phyloP scores from a whole-genome alignment of 176 grass and related monocot genomes.

The Avena insularis region DNA sequence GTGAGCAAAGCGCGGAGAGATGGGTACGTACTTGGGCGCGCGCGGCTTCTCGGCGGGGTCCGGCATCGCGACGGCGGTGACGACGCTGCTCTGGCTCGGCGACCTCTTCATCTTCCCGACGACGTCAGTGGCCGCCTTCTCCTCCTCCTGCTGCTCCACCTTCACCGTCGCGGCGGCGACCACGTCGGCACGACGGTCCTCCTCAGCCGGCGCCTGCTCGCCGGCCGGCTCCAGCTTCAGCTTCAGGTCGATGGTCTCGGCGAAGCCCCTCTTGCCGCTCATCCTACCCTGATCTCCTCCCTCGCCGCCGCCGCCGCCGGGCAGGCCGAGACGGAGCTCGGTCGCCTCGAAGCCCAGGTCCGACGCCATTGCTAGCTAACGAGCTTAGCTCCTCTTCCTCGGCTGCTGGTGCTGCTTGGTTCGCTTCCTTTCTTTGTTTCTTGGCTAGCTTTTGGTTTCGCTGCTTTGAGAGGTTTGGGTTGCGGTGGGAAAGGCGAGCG shows the following conservation, averaged over 20 bases:
- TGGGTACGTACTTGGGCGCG: constrained; percentile 73
- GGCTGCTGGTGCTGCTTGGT: no score
- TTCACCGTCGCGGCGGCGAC: not conserved
- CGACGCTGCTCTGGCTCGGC: constrained; percentile 62
- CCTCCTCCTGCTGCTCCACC: not conserved
- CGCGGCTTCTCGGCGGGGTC: constrained; percentile 84
- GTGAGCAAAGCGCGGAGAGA: not conserved
- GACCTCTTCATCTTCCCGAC: constrained; percentile 55
- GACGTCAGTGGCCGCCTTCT: not conserved
- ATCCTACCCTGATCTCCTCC: constrained; percentile 45
- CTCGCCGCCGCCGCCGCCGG: constrained; percentile 43
- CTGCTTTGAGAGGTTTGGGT: not conserved
- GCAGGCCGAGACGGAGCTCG: constrained; percentile 95
- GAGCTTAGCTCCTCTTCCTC: not conserved
- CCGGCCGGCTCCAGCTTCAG: constrained; percentile 70
- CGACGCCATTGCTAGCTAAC: constrained; percentile 49
- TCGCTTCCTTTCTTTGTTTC: not conserved
- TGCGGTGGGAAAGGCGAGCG: constrained; percentile 37
- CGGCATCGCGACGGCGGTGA: constrained; percentile 35
- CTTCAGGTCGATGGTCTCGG: constrained; percentile 93
- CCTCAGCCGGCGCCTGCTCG: not conserved
- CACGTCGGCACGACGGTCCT: constrained; percentile 7
- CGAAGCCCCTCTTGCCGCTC: constrained; percentile 79
- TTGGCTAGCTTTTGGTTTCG: not conserved
- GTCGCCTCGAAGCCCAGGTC: constrained; percentile 76